Percentiles rank a stretch among this genome's conserved stretches.
phyloP scores from a whole-genome alignment of 305 asterid species.

The Fraxinus angustifolia region DNA sequence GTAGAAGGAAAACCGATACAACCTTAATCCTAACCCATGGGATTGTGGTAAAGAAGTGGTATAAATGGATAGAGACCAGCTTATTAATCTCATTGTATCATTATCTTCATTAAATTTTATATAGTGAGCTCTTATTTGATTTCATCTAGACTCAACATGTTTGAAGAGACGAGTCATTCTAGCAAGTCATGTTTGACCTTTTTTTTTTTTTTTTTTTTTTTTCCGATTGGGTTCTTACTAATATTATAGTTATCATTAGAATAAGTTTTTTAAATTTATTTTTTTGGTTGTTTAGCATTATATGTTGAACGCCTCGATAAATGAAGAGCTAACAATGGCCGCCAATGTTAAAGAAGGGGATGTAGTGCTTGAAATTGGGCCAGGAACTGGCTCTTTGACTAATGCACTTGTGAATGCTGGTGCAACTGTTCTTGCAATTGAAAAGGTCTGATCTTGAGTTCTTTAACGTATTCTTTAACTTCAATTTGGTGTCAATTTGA shows the following conservation, averaged over 20 bases:
- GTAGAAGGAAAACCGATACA: background rate
- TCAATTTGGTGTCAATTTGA: background rate
- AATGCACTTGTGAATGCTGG: slow-evolving; percentile 75
- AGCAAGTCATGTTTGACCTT: too few species aligned
- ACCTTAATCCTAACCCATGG: background rate
- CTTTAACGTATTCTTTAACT: background rate
- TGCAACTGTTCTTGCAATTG: slow-evolving; percentile 88
- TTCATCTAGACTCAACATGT: background rate
- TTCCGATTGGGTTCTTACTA: background rate
- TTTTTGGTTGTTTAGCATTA: slow-evolving; percentile 58
- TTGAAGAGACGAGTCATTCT: background rate
- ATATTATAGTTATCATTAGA: background rate
- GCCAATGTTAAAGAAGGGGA: slow-evolving; percentile 81
- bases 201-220: background rate
- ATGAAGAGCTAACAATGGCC: slow-evolving; percentile 67
- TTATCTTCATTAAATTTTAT: too few species aligned
- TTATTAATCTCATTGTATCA: too few species aligned
- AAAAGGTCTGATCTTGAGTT: slow-evolving; percentile 56
- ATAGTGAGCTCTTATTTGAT: background rate
- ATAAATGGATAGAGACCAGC: background rate
- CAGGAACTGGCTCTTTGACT: slow-evolving; percentile 97
- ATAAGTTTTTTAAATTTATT: background rate
- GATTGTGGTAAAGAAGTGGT: background rate
- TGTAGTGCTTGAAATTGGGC: slow-evolving; percentile 88
- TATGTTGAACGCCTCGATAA: slow-evolving; percentile 72